Percentiles rank a stretch among this genome's conserved stretches.
phyloP scores from a whole-genome alignment of 331 rosid genomes.

The Stylosanthes scabra region DNA sequence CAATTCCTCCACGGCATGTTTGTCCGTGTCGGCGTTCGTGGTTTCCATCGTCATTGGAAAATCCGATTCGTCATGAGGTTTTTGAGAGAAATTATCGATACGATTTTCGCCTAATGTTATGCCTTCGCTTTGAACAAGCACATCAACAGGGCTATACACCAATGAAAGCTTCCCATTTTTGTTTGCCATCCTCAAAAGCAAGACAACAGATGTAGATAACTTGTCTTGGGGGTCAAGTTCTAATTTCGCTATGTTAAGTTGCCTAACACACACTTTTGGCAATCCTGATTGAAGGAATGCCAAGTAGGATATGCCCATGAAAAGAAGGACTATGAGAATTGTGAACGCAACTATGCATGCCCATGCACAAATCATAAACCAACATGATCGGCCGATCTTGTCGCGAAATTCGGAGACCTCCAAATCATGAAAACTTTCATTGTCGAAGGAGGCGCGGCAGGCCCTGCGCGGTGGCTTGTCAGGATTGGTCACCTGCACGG shows the following conservation, averaged over 20 bases:
- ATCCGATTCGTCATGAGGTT: slow-evolving; percentile 31
- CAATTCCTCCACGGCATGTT: slow-evolving; percentile 28
- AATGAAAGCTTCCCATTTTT: slow-evolving; percentile 46
- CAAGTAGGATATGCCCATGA: slow-evolving; percentile 32
- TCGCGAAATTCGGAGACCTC: not conserved
- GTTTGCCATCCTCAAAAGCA: slow-evolving; percentile 45
- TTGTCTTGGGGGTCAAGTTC: slow-evolving; percentile 27
- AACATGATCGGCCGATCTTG: not conserved
- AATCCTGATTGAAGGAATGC: slow-evolving; percentile 38
- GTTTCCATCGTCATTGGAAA: slow-evolving; percentile 25
- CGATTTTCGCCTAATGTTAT: slow-evolving; percentile 29
- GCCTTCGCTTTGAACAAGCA: slow-evolving; percentile 19
- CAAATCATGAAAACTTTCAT: too few relatives aligned
- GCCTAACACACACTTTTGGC: slow-evolving; percentile 39
- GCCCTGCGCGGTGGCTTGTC: not conserved
- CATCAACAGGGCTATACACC: slow-evolving; percentile 36
- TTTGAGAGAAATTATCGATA: slow-evolving; percentile 37
- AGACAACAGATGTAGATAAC: not conserved
- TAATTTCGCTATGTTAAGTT: slow-evolving; percentile 14
- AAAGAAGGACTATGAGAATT: not conserved
- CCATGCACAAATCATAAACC: slow-evolving; percentile 39
- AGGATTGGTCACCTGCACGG: not conserved
- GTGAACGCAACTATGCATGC: slow-evolving; percentile 18
- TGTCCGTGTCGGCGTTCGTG: slow-evolving; percentile 8
- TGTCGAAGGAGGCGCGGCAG: slow-evolving; percentile 6